Evolutionary conservation across 352 stramenopile species (phyloP).

Genomic region (Globisporangium cederbergense): DNA sequence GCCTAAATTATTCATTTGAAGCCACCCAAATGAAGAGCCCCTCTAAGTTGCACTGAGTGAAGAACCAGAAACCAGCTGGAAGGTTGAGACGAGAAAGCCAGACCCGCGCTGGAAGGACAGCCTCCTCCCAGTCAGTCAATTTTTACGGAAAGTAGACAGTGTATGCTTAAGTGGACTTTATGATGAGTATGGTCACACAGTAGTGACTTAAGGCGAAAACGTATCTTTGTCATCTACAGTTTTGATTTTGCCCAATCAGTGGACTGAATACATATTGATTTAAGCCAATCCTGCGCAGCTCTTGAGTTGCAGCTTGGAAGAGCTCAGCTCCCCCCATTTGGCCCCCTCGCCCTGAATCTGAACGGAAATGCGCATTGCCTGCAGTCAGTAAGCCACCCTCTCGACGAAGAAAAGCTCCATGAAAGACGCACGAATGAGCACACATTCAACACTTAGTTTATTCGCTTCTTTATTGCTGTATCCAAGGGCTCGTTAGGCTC

Average conservation of each 20-base stretch:
- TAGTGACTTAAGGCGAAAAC: neutral
- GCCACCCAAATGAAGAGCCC: neutral
- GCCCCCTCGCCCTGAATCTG: neutral
- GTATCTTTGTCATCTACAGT: slow-evolving; percentile 5
- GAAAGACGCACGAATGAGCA: neutral
- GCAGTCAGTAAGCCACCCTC: neutral
- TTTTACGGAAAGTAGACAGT: neutral
- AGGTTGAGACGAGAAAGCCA: slow-evolving; percentile 4
- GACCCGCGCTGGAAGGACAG: too few species aligned
- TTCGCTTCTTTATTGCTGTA: slow-evolving; percentile 1
- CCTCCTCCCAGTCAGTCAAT: neutral
- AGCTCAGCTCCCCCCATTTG: slow-evolving; percentile 6
- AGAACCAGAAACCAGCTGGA: neutral
- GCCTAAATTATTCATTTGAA: neutral
- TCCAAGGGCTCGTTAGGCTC: neutral
- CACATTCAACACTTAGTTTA: slow-evolving; percentile 6
- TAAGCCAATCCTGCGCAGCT: neutral
- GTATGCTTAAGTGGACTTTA: neutral
- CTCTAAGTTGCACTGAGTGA: neutral
- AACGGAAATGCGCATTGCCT: slow-evolving; percentile 3
- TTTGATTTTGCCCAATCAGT: neutral
- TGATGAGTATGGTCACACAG: neutral
- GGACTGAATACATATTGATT: neutral
- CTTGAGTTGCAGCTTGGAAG: neutral
- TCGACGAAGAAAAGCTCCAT: neutral